phyloP scores from a whole-genome alignment of 1,284 basidiomycete genomes.

The Takashimella tepidaria region DNA sequence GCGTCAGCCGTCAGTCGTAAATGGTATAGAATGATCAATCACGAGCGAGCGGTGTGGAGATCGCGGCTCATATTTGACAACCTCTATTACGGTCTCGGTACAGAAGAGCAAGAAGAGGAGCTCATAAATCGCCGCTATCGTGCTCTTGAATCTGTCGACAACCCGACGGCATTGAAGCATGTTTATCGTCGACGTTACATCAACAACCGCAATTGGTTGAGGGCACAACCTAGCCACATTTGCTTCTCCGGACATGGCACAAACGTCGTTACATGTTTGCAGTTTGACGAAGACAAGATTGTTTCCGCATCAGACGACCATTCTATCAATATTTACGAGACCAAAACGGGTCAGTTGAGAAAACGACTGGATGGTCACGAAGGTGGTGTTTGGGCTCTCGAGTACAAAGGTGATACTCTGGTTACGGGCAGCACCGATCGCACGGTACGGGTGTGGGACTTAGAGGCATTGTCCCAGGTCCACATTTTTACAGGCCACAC shows the following conservation, averaged over 20 bases:
- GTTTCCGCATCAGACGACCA: conserved; percentile 71
- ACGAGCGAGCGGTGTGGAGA: conserved; percentile 40
- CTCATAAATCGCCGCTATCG: conserved; percentile 32
- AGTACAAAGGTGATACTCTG: conserved; percentile 66
- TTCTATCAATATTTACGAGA: conserved; percentile 86
- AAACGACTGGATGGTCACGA: conserved; percentile 80
- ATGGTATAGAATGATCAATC: conserved; percentile 43
- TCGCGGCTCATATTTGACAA: conserved; percentile 38
- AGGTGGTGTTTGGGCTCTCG: conserved; percentile 90
- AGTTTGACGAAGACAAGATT: conserved; percentile 87
- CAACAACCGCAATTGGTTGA: conserved; percentile 56
- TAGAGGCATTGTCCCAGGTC: conserved; percentile 69
- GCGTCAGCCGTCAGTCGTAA: conserved; percentile 36
- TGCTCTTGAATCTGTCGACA: conserved; percentile 24
- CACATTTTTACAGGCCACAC: conserved; percentile 92
- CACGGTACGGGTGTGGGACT: conserved; percentile 88
- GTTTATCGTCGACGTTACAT: conserved; percentile 49
- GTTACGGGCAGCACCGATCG: conserved; percentile 92
- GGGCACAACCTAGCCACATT: conserved; percentile 53
- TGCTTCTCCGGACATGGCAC: conserved; percentile 81
- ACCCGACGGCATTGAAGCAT: conserved; percentile 39
- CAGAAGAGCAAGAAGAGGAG: conserved; percentile 44
- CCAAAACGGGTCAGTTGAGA: conserved; percentile 66
- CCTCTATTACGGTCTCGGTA: conserved; percentile 38
- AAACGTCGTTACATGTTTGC: conserved; percentile 85